A percentile compares a stretch with the other conserved stretches of the same genome.
phyloP scores from a whole-genome alignment of 805 yeast genomes.

The Lachancea sp. region DNA sequence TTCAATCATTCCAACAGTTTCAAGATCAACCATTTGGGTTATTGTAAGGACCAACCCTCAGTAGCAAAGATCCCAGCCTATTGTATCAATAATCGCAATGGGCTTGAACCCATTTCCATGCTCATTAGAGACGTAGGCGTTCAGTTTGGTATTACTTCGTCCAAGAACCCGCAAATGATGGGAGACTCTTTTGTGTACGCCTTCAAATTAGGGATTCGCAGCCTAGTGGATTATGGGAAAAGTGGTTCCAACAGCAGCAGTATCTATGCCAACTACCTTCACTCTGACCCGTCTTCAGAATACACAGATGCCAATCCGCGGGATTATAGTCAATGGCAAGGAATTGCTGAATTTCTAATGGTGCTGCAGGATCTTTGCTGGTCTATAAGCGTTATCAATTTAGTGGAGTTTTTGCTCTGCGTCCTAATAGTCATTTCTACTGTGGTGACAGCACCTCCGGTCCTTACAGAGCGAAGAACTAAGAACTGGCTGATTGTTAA shows the following conservation, averaged over 20 bases:
- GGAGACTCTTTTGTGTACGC: conserved; percentile 25
- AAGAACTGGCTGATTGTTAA: background rate
- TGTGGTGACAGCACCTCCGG: conserved; percentile 1
- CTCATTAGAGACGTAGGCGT: conserved; percentile 29
- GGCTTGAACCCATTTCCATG: conserved; percentile 25
- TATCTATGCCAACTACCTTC: conserved; percentile 15
- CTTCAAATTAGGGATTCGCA: conserved; percentile 19
- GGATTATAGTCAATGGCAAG: background rate
- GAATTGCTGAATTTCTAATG: background rate
- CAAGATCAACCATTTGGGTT: conserved; percentile 26
- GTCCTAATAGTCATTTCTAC: background rate
- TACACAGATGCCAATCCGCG: background rate
- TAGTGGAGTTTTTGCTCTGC: conserved; percentile 5
- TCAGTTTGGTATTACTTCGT: conserved; percentile 23
- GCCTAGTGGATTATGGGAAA: conserved; percentile 13
- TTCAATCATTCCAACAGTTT: conserved; percentile 19
- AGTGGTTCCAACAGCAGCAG: conserved; percentile 15
- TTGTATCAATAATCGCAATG: conserved; percentile 20
- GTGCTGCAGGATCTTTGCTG: conserved; percentile 4
- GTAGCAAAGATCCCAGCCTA: conserved; percentile 12
- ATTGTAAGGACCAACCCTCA: conserved; percentile 20
- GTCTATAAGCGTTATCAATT: conserved; percentile 1
- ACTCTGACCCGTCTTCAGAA: conserved; percentile 3
- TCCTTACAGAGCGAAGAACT: background rate
- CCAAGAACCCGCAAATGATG: conserved; percentile 18